Percentiles rank a stretch among this genome's conserved stretches.
phyloP scores from a whole-genome alignment of 106 monocot species.

The Phalaenopsis equestris region DNA sequence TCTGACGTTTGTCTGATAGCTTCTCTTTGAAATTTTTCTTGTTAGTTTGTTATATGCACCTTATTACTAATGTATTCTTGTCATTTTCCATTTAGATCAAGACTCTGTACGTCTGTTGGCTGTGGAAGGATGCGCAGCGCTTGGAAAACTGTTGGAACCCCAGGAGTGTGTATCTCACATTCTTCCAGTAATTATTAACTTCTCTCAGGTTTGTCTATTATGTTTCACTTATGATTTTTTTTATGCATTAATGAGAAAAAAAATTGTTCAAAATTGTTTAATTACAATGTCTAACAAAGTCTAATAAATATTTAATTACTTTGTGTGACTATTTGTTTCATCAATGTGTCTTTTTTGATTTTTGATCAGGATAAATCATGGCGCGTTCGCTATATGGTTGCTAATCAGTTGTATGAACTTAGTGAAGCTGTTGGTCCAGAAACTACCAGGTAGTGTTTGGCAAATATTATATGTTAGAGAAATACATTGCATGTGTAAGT shows the following conservation, averaged over 20 bases:
- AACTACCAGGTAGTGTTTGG: slow-evolving; percentile 5
- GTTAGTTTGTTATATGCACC: neutral
- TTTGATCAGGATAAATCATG: slow-evolving; percentile 87
- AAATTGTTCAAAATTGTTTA: neutral
- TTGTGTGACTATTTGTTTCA: neutral
- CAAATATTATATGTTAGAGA: neutral
- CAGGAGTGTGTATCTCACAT: slow-evolving; percentile 88
- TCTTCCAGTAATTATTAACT: slow-evolving; percentile 82
- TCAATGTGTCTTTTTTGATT: neutral
- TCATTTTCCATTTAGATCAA: slow-evolving; percentile 53
- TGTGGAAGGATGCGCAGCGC: slow-evolving; percentile 93
- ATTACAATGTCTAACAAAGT: neutral
- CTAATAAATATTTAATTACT: neutral
- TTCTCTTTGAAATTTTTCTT: neutral
- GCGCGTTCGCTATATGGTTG: slow-evolving; percentile 98
- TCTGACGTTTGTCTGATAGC: neutral
- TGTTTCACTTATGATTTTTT: neutral
- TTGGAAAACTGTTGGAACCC: slow-evolving; percentile 83
- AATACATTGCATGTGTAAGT: neutral
- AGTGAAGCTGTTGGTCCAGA: slow-evolving; percentile 69
- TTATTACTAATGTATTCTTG: neutral
- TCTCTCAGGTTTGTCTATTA: slow-evolving; percentile 60
- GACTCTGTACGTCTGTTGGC: slow-evolving; percentile 88
- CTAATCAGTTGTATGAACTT: slow-evolving; percentile 94
- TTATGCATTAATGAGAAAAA: neutral